A percentile compares a stretch with the other conserved stretches of the same genome.
Conservation (phyloP, 176 grass and related monocot genomes). For the Musa itinerans region DNA sequence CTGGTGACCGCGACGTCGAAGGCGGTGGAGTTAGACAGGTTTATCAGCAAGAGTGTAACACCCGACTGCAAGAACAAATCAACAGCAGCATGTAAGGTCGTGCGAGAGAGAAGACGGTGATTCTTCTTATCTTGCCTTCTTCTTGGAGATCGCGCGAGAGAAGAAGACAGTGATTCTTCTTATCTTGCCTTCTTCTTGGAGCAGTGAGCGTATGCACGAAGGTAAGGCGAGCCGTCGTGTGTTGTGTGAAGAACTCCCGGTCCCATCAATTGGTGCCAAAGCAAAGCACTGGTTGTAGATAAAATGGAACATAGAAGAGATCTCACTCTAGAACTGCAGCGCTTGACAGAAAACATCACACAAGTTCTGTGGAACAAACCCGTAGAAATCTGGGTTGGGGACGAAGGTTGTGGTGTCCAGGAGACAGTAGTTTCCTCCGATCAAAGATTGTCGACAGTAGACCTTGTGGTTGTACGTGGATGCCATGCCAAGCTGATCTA, state of each 20-base stretch:
- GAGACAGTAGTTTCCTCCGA: conserved; percentile 59
- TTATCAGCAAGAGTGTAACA: conserved; percentile 43
- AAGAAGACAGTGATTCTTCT: too few relatives aligned
- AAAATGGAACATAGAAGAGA: neutral
- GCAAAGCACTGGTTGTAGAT: conserved; percentile 29
- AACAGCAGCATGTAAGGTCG: neutral
- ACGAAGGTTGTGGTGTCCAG: conserved; percentile 47
- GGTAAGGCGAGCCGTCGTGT: conserved; percentile 19
- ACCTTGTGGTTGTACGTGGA: conserved; percentile 41
- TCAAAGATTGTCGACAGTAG: conserved; percentile 46
- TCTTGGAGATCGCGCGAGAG: too few relatives aligned
- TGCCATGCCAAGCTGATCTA: conserved; percentile 60
- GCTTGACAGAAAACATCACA: neutral
- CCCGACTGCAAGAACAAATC: conserved; percentile 20
- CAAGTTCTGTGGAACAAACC: conserved; percentile 7
- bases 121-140: too few relatives aligned
- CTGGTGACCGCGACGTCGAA: conserved; percentile 34
- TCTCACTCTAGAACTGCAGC: neutral
- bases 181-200: conserved; percentile 34
- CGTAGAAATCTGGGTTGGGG: conserved; percentile 57
- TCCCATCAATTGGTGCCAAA: conserved; percentile 53
- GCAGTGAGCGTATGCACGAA: conserved; percentile 56
- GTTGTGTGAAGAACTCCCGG: conserved; percentile 27
- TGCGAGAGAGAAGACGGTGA: too few relatives aligned
- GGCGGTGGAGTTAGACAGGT: conserved; percentile 47